phyloP scores from a whole-genome alignment of 1,284 basidiomycete species.

The Gymnopus androsaceus region DNA sequence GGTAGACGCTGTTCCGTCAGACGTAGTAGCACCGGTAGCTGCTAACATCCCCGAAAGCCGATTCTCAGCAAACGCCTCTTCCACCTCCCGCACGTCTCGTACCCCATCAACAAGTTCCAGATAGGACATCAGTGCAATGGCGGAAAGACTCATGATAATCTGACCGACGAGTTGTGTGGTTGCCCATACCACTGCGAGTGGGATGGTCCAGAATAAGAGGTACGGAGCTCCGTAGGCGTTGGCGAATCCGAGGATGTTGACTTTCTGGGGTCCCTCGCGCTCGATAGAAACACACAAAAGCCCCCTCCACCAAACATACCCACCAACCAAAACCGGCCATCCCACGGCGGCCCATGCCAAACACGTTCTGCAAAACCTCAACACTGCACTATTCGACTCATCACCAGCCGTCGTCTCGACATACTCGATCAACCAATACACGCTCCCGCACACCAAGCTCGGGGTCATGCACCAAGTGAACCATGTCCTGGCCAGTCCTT shows the following conservation, averaged over 20 bases:
- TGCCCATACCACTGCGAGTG: slow-evolving; percentile 67
- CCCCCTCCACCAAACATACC: slow-evolving; percentile 66
- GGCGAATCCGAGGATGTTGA: slow-evolving; percentile 83
- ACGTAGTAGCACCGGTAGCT: too few relatives aligned
- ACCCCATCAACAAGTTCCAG: slow-evolving; percentile 81
- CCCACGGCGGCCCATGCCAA: slow-evolving; percentile 62
- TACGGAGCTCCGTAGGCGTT: slow-evolving; percentile 91
- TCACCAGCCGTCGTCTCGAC: slow-evolving; percentile 58
- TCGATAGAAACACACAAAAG: slow-evolving; percentile 61
- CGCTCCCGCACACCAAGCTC: slow-evolving; percentile 57
- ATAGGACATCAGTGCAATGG: slow-evolving; percentile 69
- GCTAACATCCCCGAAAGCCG: slow-evolving; percentile 50
- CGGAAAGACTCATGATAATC: slow-evolving; percentile 64
- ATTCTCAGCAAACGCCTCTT: slow-evolving; percentile 47
- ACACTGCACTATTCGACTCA: slow-evolving; percentile 34
- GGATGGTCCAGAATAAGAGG: slow-evolving; percentile 75
- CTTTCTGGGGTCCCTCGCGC: slow-evolving; percentile 31
- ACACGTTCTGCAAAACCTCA: slow-evolving; percentile 60
- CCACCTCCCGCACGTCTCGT: slow-evolving; percentile 67
- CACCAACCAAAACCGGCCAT: slow-evolving; percentile 52
- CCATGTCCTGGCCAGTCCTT: slow-evolving; percentile 68
- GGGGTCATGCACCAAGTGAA: slow-evolving; percentile 61
- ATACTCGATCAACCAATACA: slow-evolving; percentile 84
- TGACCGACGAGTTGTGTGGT: slow-evolving; percentile 84
- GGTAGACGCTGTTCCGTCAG: too few relatives aligned